Evolutionary conservation across 768 basidiomycete genomes (phyloP).

Genomic region (Grammothele lineata): DNA sequence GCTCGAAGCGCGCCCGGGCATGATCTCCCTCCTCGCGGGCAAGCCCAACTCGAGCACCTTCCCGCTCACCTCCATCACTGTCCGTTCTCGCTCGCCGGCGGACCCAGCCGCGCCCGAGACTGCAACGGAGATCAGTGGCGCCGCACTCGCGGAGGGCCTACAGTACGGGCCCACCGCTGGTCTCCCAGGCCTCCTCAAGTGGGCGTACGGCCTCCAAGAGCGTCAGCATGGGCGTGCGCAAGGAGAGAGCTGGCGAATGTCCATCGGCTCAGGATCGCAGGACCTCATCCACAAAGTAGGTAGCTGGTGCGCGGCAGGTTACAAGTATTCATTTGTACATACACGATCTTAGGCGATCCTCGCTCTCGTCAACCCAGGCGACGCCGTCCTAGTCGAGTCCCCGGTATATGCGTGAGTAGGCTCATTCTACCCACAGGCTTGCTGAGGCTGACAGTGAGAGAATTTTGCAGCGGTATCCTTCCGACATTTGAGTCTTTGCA

Average conservation of each 20-base stretch:
- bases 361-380: constrained; percentile 76
- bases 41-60: constrained; percentile 57
- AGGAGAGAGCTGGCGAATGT: constrained; percentile 68
- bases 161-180: constrained; percentile 83
- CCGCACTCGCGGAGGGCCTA: constrained; percentile 51
- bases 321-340: background rate
- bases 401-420: constrained; percentile 68
- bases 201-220: constrained; percentile 73
- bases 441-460: constrained; percentile 15
- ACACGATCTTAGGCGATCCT: constrained; percentile 53
- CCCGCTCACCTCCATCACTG: constrained; percentile 27
- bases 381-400: constrained; percentile 79
- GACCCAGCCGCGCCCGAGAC: constrained; percentile 55
- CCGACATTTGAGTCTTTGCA: constrained; percentile 55
- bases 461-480: constrained; percentile 54
- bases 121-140: constrained; percentile 21
- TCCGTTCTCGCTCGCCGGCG: constrained; percentile 52
- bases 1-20: constrained; percentile 75
- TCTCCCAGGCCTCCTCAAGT: constrained; percentile 53
- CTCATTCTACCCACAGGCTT: constrained; percentile 50
- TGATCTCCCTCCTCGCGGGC: constrained; percentile 84
- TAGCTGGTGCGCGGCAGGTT: background rate
- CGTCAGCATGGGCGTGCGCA: constrained; percentile 57
- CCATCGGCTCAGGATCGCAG: constrained; percentile 84
- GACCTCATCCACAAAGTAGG: constrained; percentile 83